Evolutionary conservation across 1,139 yeast species (phyloP), one percentile per base, ranked within the genome.

Genomic region (Nematodospora anomalae): DNA sequence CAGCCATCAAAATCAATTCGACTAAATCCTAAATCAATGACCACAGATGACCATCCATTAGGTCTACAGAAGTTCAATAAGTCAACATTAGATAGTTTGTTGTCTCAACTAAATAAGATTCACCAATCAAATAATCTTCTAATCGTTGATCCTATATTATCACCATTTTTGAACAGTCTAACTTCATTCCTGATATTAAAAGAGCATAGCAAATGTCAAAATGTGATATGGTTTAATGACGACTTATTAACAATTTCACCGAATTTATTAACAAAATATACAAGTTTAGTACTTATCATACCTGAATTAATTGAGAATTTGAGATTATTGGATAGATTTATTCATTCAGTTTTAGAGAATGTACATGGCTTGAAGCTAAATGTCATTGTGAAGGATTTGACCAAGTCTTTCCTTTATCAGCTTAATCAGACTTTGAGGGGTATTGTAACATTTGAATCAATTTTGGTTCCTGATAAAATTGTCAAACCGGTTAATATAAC

Each of bases 141-240:
- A 11, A 62, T 84, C 4, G 65, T 85, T 3, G 88, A 85, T 46
- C 67, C 69, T 26, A 51, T 64, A 4, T 55, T 85, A 23, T 71
- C 86, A 4, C 65, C 79, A 1, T 54, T 76, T 4, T 64, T 86
- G 42, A 80, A 87, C 50, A 64, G 68, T 27, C 62, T 85, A 35
- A 75, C 84, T 3, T 76, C 83, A 3, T 85, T 84, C 56, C 69
- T 74, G 41, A 59, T 62, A 14, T 66, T 84, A 33, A 76, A 79
- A 50, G 71, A 71, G 35, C 67, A 65, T 35, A 85, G 79, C 7
- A 65, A 81, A 33, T 79, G 86, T 35, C 74, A 69, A 21, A 72
- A 73, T 43, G 76, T 83, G 14, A 64, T 78, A 15, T 83, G 89
- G 85, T 65, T 85, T 13, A 64, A 61, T 29, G 64, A 62, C 11